phyloP scores from a whole-genome alignment of 73 alveolate genomes.

The Paramecium tetraurelia region DNA sequence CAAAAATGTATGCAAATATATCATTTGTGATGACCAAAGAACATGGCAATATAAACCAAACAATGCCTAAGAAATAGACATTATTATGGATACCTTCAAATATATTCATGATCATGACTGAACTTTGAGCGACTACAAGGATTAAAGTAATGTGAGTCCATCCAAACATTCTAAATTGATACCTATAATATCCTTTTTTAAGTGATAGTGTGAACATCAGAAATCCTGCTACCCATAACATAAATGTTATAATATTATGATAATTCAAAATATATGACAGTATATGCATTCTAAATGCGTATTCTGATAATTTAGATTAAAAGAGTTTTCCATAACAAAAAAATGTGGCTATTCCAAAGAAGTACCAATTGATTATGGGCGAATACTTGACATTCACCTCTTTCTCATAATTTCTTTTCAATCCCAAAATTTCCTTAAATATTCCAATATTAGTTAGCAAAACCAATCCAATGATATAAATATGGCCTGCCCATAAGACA shows the following conservation, averaged over 20 bases:
- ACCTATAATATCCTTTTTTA: slow-evolving; percentile 64
- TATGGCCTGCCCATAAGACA: slow-evolving; percentile 85
- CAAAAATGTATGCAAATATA: slow-evolving; percentile 90
- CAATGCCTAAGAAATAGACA: slow-evolving; percentile 1
- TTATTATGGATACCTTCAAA: slow-evolving; percentile 76
- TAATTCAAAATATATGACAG: slow-evolving; percentile 67
- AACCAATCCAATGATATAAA: slow-evolving; percentile 67
- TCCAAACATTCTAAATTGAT: slow-evolving; percentile 68
- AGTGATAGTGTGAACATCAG: slow-evolving; percentile 76
- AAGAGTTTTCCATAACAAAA: slow-evolving; percentile 65
- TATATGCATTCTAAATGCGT: background rate
- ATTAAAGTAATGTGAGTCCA: slow-evolving; percentile 63
- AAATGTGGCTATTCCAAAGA: slow-evolving; percentile 70
- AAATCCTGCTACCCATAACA: slow-evolving; percentile 82
- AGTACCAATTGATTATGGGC: slow-evolving; percentile 87
- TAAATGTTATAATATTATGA: slow-evolving; percentile 83
- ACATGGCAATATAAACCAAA: slow-evolving; percentile 96
- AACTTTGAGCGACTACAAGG: slow-evolving; percentile 77
- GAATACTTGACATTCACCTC: slow-evolving; percentile 79
- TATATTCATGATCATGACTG: slow-evolving; percentile 82
- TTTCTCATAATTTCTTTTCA: slow-evolving; percentile 86
- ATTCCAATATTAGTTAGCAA: slow-evolving; percentile 61
- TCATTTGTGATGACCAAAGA: slow-evolving; percentile 89
- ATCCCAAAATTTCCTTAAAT: slow-evolving; percentile 87
- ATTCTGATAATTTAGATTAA: background rate